phyloP scores from a whole-genome alignment of 2,329 filamentous ascomycete species.

The Fusarium newnesense region DNA sequence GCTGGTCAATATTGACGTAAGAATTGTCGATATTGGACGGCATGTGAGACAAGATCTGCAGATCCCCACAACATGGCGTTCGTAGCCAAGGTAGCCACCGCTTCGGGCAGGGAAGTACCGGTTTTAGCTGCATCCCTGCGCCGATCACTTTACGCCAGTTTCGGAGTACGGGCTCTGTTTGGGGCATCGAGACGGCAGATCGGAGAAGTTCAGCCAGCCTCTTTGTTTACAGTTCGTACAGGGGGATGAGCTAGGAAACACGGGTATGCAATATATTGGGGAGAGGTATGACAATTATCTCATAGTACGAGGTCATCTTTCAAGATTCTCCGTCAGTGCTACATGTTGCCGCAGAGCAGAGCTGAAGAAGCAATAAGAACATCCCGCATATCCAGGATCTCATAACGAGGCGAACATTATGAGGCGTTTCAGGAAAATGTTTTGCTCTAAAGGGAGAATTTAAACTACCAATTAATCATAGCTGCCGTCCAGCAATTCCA shows the following conservation, averaged over 20 bases:
- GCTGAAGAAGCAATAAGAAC: fast-evolving
- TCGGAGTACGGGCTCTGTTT: fast-evolving
- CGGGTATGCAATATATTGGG: neutral
- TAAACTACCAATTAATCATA: fast-evolving
- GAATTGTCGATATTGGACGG: neutral
- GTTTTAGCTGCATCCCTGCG: neutral
- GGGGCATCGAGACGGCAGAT: neutral
- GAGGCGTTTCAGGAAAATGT: fast-evolving
- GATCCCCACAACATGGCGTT: neutral
- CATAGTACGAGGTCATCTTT: fast-evolving
- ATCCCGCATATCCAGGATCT: neutral
- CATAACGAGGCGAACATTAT: fast-evolving
- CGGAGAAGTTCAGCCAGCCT: neutral
- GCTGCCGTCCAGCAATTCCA: fast-evolving
- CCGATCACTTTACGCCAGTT: neutral
- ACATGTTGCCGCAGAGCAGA: neutral
- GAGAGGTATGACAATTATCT: neutral
- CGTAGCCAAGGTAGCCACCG: neutral
- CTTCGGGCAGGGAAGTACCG: neutral
- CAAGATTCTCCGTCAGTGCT: neutral
- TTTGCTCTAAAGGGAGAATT: too few species aligned
- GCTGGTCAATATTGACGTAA: neutral
- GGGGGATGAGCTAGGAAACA: neutral
- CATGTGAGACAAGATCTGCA: neutral
- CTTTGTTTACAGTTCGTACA: neutral